Conservation (phyloP, 2,329 filamentous ascomycete species). For the Cladosporium sphaerospermum region DNA sequence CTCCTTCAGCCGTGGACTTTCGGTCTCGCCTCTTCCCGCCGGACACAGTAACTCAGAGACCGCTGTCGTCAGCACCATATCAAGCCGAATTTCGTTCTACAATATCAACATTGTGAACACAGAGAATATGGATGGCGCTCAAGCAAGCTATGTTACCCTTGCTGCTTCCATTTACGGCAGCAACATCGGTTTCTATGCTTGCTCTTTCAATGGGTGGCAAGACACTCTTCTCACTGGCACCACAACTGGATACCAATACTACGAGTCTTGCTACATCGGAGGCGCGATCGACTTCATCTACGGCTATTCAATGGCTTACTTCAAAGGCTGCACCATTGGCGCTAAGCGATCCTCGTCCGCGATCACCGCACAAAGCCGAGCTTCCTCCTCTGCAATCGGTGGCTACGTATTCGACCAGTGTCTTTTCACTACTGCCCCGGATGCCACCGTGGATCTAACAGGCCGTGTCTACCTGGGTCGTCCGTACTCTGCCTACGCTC, state of each 20-base stretch:
- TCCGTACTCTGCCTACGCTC: conserved; percentile 20
- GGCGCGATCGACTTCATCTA: conserved; percentile 41
- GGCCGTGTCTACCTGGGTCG: conserved; percentile 26
- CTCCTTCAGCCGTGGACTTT: conserved; percentile 26
- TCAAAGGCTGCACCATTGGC: conserved; percentile 34
- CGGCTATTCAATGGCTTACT: conserved; percentile 40
- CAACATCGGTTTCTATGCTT: conserved; percentile 30
- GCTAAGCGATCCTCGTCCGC: conserved; percentile 30
- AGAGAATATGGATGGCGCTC: conserved; percentile 25
- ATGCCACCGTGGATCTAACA: conserved; percentile 28
- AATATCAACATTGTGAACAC: conserved; percentile 32
- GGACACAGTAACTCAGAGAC: conserved; percentile 38
- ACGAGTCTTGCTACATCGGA: conserved; percentile 31
- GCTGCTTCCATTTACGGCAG: conserved; percentile 29
- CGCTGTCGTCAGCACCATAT: conserved; percentile 41
- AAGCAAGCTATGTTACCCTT: conserved; percentile 28
- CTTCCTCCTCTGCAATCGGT: conserved; percentile 30
- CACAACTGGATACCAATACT: conserved; percentile 36
- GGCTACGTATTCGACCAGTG: conserved; percentile 34
- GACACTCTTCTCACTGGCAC: conserved; percentile 28
- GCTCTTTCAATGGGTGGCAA: conserved; percentile 27
- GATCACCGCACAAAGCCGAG: conserved; percentile 37
- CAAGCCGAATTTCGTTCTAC: conserved; percentile 30
- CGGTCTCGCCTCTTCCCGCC: conserved; percentile 34
- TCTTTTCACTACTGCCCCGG: conserved; percentile 24